A percentile compares a stretch with the other conserved stretches of the same genome.
phyloP scores from a whole-genome alignment of 495 filamentous ascomycete genomes.

The Neurospora sp. region DNA sequence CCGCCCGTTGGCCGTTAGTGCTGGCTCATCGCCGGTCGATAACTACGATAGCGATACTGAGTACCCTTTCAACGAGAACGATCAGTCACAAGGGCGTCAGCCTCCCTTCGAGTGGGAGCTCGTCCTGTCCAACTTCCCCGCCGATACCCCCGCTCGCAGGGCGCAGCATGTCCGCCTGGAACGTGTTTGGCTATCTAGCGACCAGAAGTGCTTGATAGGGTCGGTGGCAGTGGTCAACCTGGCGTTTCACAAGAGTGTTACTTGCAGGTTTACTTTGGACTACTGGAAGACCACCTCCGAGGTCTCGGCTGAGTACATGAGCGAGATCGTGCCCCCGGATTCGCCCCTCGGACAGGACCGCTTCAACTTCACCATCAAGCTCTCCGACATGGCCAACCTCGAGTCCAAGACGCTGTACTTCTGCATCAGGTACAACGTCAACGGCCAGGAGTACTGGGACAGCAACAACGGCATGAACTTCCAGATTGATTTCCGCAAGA shows the following conservation, averaged over 20 bases:
- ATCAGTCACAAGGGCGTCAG: conserved; percentile 28
- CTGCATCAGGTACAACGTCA: conserved; percentile 81
- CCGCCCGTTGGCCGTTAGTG: conserved; percentile 86
- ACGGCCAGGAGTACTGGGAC: conserved; percentile 88
- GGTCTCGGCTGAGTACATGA: conserved; percentile 75
- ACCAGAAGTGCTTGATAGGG: conserved; percentile 78
- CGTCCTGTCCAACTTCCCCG: conserved; percentile 70
- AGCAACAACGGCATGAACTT: conserved; percentile 82
- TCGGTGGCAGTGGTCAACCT: conserved; percentile 78
- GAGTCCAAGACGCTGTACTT: conserved; percentile 84
- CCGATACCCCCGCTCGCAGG: conserved; percentile 51
- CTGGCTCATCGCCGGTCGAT: conserved; percentile 88
- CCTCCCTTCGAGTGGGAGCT: conserved; percentile 80
- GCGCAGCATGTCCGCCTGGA: conserved; percentile 65
- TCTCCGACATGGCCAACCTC: conserved; percentile 81
- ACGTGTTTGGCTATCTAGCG: conserved; percentile 70
- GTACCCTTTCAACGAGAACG: conserved; percentile 63
- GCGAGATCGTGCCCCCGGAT: conserved; percentile 62
- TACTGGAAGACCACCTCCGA: conserved; percentile 98
- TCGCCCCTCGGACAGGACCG: conserved; percentile 63
- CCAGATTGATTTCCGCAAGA: conserved; percentile 84
- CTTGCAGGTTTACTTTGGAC: conserved; percentile 88
- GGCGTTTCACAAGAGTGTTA: conserved; percentile 79
- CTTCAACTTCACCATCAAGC: conserved; percentile 88
- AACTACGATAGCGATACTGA: conserved; percentile 71